Conservation (phyloP, 805 yeast genomes). For the Candida sithepensis region DNA sequence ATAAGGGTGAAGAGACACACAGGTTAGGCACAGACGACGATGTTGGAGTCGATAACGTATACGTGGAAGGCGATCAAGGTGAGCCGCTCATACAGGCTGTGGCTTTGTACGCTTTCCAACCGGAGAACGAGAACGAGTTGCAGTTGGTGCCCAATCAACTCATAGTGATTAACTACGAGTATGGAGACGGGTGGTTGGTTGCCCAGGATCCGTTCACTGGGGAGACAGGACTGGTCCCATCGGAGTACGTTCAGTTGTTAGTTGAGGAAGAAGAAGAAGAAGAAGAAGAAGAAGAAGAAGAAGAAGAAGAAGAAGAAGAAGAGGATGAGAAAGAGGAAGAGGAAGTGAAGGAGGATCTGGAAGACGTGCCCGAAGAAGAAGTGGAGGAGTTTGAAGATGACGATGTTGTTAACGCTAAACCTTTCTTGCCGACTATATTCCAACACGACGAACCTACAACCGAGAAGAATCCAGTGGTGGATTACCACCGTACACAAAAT, state of each 20-base stretch:
- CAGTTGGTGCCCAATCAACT: constrained; percentile 74
- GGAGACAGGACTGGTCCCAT: constrained; percentile 91
- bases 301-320: constrained; percentile 17
- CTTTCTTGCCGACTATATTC: constrained; percentile 37
- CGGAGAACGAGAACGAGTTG: constrained; percentile 94
- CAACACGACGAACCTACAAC: constrained; percentile 18
- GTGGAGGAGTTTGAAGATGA: background rate
- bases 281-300: constrained; percentile 22
- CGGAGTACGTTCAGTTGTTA: constrained; percentile 74
- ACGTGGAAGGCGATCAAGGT: too few species aligned
- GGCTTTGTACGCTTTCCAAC: constrained; percentile 84
- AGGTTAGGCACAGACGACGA: background rate
- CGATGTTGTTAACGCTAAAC: constrained; percentile 34
- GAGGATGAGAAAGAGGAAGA: constrained; percentile 8
- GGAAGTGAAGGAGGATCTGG: constrained; percentile 3
- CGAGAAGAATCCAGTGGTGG: constrained; percentile 1
- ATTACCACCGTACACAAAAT: background rate
- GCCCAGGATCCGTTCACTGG: constrained; percentile 77
- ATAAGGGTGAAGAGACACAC: too few species aligned
- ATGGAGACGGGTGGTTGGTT: constrained; percentile 98
- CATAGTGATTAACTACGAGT: constrained; percentile 82
- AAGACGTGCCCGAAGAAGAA: constrained; percentile 10
- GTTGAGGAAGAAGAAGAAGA: constrained; percentile 27
- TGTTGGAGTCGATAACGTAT: constrained; percentile 5
- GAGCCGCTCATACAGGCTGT: constrained; percentile 51